Base-by-base conservation (phyloP, 208 protist species). In the Trypanosoma theileri region DNA sequence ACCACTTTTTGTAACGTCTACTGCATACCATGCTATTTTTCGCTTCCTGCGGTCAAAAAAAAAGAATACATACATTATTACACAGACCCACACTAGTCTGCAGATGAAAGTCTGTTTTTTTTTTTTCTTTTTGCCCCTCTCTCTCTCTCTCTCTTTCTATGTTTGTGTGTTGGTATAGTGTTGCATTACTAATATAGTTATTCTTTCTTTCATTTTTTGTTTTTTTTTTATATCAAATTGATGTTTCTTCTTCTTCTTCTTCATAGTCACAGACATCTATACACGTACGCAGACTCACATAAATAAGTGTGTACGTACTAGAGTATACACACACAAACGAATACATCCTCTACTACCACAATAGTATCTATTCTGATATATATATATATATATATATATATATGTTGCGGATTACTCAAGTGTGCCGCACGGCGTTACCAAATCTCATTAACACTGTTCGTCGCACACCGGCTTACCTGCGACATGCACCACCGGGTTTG, bases 401-500 rank as follows among this genome's bases (percentile, higher is more conserved):
- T 31, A 76, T 76, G 71, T 51, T 76, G 48, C 64, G 63, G 10
- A 12, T 28, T 35, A 45, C 55, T 52, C 17, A 42, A 8, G 31
- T 56, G 19, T n/a, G 14, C 24, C 14, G 24, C 19, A 48, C 28
- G 14, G 40, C 74, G 2, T 45, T 86, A 28, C 13, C 46, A 17
- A 26, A 73, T 16, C 70, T 57, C 16, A 61, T 89, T 19, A 44
- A 54, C 28, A 45, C n/a, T 26, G 22, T 82, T 35, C 57, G 61
- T 41, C 40, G 60, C 14, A 64, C 61, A 12, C 60, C 79, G 0
- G 59, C 81, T 22, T 95, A 88, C 56, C 63, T 93, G 46, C 80
- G 89, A 7, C 82, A 88, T 41, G 80, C 82, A 13, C 86, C 89
- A 19, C 89, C 89, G 14, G 56, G 68, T 16, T 28, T 88, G 12